Evolutionary conservation across 768 basidiomycete species (phyloP), one percentile per base, ranked within the genome.

Genomic region (Sarcodon sp.): DNA sequence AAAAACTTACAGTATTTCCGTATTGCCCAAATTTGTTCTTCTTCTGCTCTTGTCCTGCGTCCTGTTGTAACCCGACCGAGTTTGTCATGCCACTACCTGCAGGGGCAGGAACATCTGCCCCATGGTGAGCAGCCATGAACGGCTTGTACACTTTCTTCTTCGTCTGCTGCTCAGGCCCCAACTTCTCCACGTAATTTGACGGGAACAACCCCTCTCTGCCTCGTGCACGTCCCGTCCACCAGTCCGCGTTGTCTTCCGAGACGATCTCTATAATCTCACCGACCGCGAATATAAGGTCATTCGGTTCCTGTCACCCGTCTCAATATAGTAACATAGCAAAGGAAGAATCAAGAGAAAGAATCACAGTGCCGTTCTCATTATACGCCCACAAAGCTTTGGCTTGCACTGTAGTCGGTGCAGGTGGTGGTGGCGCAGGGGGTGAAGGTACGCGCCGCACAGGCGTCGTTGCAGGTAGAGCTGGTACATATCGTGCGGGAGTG

Each of bases 261-360:
- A 86, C 61, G 49, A 94, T 72, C 50, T 87, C 84, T 50, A 94
- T 75, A 39, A 78, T 68, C 57, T 92, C 90, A 3, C 87, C 90
- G 0, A 73, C 62, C 31, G 66, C 60, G 70, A 94, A 91, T 0
- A 79, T 75, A 7, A 94, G 69, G 59, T 94, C 90, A n/a, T 82
- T 77, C 10, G 73, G 68, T 55, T 88, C 84, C 84, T 90, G 57
- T 9, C 27, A 44, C 38, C 4, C 43, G 12, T 33, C 10, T 35
- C 27, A 13, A 16, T n/a, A 15, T 0, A 8, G 39, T 27, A 38
- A n/a, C 15, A n/a, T 8, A 10, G 21, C 11, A 34, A 43, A 32
- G 27, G 50, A 12, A 48, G n/a, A n/a, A 31, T 10, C 34, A 12
- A 9, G 34, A 45, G 35, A 50, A 31, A 37, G 56, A 69, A 39